These are phyloP conservation scores for Sarcocystis neurona DNA, from an alignment of 169 alveolate species.

Conservation along the genomic window DNA sequence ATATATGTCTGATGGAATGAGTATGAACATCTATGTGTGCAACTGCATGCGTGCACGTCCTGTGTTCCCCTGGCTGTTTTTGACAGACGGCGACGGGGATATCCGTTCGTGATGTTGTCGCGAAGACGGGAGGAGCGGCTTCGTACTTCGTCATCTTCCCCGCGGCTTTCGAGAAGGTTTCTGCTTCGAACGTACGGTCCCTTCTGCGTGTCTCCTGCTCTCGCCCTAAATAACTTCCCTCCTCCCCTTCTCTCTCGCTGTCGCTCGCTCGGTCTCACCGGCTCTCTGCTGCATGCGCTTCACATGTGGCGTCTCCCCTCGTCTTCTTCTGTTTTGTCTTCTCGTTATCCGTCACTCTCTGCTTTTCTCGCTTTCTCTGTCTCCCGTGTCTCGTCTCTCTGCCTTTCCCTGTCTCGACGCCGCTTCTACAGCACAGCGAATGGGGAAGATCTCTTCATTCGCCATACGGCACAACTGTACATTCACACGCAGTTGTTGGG, in stretches of 20 bases:
- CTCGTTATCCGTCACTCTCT: not conserved
- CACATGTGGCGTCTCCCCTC: not conserved
- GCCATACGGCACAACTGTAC: too few relatives aligned
- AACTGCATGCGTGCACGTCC: too few relatives aligned
- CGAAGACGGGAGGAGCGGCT: slow-evolving; percentile 59
- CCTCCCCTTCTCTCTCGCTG: not conserved
- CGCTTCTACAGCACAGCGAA: too few relatives aligned
- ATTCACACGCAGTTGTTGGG: too few relatives aligned
- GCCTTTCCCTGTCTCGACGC: too few relatives aligned
- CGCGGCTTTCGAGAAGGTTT: slow-evolving; percentile 53
- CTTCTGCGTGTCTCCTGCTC: not conserved
- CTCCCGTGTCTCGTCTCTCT: too few relatives aligned
- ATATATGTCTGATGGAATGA: too few relatives aligned
- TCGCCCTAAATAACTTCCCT: not conserved
- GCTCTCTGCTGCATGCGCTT: not conserved
- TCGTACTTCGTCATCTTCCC: slow-evolving; percentile 62
- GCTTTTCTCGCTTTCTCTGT: not conserved
- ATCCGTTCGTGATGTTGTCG: slow-evolving; percentile 21
- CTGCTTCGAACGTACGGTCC: slow-evolving; percentile 48
- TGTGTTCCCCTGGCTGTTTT: too few relatives aligned
- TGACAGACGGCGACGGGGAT: slow-evolving; percentile 51
- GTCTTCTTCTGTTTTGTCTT: not conserved
- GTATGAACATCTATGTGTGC: too few relatives aligned
- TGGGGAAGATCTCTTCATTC: too few relatives aligned
- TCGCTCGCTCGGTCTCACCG: not conserved